Base-by-base conservation (phyloP, 148 eudicot species). In the Arbutus unedo region DNA sequence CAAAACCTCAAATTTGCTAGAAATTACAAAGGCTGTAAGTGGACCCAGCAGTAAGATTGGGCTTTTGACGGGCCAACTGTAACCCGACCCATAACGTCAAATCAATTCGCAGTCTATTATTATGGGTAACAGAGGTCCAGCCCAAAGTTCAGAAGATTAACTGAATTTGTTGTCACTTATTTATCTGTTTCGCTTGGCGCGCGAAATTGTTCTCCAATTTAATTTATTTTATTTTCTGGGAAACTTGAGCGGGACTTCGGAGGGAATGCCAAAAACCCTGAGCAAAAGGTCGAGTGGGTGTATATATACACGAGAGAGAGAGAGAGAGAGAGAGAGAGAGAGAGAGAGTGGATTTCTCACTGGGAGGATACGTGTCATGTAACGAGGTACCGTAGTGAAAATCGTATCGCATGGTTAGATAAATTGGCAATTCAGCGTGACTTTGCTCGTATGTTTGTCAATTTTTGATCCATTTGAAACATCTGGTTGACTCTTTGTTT, bases 331-430 rank as follows among this genome's bases (percentile, higher is more conserved):
- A 31, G 38, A 31, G 38, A 31, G 38, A 31, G 38, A 31, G 38
- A 31, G 38, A 31, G 38, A 31, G 38, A 31, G 38, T 38, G 95
- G 93, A 77, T 49, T 90, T 45, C 73, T 93, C 89, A 87, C 90
- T 90, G 92, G 97, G 94, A 91, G 38, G 97, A 93, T 56, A 92
- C 92, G 97, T 85, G 83, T 41, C 90, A 89, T 2, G 93, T 93
- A 94, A 93, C 93, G 97, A 75, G 81, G 53, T 83, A 90, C 53
- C 88, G 94, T 43, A 84, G 87, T 81, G 84, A 70, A 31, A 91
- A 93, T 80, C 94, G 93, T 25, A 74, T 84, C 60, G 76, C 90
- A 1, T 91, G 91, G 96, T 94, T 94, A 83, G 31, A 25, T 16
- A 1, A 15, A 21, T 51, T 25, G 51, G 45, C 76, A 18, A 74